These are phyloP conservation scores for Yamadazyma diddensiae DNA, from an alignment of 1,139 yeast genomes.

Conservation along the genomic window DNA sequence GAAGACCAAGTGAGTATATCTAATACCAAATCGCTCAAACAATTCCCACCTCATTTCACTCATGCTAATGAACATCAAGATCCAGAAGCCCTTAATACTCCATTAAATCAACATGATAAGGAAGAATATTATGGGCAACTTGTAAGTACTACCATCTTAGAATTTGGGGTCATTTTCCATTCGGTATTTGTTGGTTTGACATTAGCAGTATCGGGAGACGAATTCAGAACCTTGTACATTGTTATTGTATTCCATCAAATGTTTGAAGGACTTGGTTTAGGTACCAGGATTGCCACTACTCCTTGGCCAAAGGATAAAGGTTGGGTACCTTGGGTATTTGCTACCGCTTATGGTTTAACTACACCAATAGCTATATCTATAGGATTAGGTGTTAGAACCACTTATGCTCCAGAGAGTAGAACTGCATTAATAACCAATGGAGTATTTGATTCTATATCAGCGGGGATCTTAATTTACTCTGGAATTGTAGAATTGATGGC, in stretches of 20 bases:
- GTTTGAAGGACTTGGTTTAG: constrained; percentile 91
- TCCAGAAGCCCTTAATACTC: constrained; percentile 45
- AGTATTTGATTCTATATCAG: constrained; percentile 75
- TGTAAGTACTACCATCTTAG: constrained; percentile 55
- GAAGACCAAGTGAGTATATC: constrained; percentile 9
- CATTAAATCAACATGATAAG: constrained; percentile 29
- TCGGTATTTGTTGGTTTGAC: constrained; percentile 78
- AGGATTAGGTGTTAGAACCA: constrained; percentile 76
- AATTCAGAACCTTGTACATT: constrained; percentile 70
- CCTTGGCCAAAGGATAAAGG: constrained; percentile 55
- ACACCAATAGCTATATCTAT: constrained; percentile 85
- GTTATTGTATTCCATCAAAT: constrained; percentile 88
- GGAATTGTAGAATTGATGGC: constrained; percentile 88
- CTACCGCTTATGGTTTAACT: constrained; percentile 61
- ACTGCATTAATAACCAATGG: constrained; percentile 72
- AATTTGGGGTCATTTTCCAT: constrained; percentile 79
- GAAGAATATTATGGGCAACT: constrained; percentile 47
- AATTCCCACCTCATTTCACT: constrained; percentile 42
- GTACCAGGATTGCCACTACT: constrained; percentile 76
- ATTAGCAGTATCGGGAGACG: constrained; percentile 68
- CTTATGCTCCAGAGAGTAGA: constrained; percentile 61
- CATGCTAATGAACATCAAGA: constrained; percentile 56
- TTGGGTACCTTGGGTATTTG: constrained; percentile 59
- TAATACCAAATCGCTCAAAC: neutral
- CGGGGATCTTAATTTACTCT: constrained; percentile 83